phyloP scores from a whole-genome alignment of 1,284 basidiomycete genomes.

The Lentinula novae-zelandiae region DNA sequence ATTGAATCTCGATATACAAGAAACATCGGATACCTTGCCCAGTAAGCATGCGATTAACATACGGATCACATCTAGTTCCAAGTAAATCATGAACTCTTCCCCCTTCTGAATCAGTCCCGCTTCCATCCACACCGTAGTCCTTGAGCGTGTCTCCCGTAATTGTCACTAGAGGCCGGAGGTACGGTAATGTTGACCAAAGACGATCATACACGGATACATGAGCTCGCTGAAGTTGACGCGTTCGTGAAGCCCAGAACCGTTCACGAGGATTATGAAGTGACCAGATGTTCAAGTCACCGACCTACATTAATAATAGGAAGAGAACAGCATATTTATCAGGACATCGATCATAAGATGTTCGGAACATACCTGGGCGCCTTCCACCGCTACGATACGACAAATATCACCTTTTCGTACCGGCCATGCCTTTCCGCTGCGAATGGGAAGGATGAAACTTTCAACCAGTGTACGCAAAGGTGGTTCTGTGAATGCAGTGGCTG shows the following conservation, averaged over 20 bases:
- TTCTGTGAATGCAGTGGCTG: neutral
- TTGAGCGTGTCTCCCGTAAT: conserved; percentile 4
- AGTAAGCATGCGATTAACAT: conserved; percentile 2
- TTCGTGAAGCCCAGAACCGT: conserved; percentile 2
- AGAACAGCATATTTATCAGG: neutral
- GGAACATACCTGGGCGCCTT: neutral
- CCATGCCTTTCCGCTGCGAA: conserved; percentile 5
- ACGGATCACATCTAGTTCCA: conserved; percentile 3
- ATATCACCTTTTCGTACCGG: conserved; percentile 3
- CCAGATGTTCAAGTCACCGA: conserved; percentile 3
- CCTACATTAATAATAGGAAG: neutral
- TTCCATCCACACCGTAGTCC: conserved; percentile 1
- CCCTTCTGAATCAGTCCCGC: neutral
- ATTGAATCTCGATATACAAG: neutral
- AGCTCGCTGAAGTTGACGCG: conserved; percentile 3
- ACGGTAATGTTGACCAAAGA: conserved; percentile 3
- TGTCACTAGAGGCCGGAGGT: neutral
- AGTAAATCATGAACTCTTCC: conserved; percentile 3
- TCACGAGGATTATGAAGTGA: conserved; percentile 3
- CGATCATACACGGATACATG: conserved; percentile 2
- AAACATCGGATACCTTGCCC: neutral
- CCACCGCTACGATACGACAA: conserved; percentile 3
- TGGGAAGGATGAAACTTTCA: neutral
- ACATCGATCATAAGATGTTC: neutral
- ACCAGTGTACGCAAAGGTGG: neutral